Base-by-base conservation (phyloP, 768 basidiomycete genomes). In the Tephrocybe rancida region DNA sequence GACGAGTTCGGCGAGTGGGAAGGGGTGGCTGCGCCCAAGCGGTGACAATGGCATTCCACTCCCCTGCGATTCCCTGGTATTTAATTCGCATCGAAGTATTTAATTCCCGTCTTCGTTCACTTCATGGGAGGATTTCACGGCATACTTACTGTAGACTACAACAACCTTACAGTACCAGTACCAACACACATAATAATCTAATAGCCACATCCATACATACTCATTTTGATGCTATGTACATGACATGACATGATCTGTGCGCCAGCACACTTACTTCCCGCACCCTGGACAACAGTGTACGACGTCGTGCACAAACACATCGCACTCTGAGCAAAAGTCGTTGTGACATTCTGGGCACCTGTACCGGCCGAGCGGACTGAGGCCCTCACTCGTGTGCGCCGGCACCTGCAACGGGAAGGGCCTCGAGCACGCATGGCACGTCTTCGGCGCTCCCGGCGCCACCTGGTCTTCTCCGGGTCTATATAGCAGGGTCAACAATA, bases 251-350 rank as follows among this genome's bases (percentile, higher is more conserved):
- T 18, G 21, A 46, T 19, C 29, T 30, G n/a, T 25, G 18, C 26
- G 21, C 38, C 39, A 19, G 11, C 1, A 52, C n/a, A 30, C 42
- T 37, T 70, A 78, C 60, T 75, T 78, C 2, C 87, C 87, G 58
- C 90, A 92, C 9, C 89, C 90, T 0, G 96, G 95, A 74, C 96
- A 99, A 55, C 91, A 93, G 65, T 98, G 96, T 18, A 98, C 77
- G 19, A 94, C 93, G 57, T 96, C 92, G 62, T 98, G 97, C 4
- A 98, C 86, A 64, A 98, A 97, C 18, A 96, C 82, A 72, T 99
- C 97, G 66, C 97, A 99, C 44, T 98, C 95, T 22, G 86, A 81
- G 67, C 97, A 98, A 65, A 98, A 99, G 66, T 97, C 88, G 45
- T 89, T 74, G 2, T 69, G 62, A 72, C 97, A 98, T 21, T 90